Percentiles rank a stretch among this genome's conserved stretches.
Evolutionary conservation across 371 early-diverging fungal species (phyloP).

Genomic region (Entomophthora muscae): DNA sequence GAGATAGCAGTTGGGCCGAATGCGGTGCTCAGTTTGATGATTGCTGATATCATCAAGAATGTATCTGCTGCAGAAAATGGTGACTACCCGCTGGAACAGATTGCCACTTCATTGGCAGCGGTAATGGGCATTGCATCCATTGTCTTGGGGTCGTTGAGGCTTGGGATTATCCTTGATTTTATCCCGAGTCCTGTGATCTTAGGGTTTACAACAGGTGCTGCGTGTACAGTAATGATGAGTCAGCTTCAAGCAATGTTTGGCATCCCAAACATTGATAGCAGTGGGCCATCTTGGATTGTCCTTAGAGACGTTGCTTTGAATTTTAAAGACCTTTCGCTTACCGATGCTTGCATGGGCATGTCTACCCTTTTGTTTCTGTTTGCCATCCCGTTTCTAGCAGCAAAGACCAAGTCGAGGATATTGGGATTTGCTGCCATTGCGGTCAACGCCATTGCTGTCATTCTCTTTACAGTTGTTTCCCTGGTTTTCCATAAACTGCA

Average conservation of each 20-base stretch:
- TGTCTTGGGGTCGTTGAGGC: too few relatives aligned
- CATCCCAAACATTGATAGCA: conserved; percentile 33
- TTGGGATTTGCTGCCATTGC: conserved; percentile 28
- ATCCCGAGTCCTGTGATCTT: too few relatives aligned
- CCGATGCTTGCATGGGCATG: too few relatives aligned
- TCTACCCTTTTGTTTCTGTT: too few relatives aligned
- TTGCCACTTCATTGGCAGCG: background rate
- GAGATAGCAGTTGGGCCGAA: conserved; percentile 81
- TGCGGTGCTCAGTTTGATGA: too few relatives aligned
- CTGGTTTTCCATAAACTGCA: conserved; percentile 33
- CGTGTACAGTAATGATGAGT: too few relatives aligned
- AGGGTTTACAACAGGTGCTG: too few relatives aligned
- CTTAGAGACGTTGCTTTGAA: conserved; percentile 27
- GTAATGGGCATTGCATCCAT: conserved; percentile 36
- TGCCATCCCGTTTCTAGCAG: conserved; percentile 1
- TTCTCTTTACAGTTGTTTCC: too few relatives aligned
- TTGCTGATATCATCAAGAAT: too few relatives aligned
- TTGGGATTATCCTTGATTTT: too few relatives aligned
- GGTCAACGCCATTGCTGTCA: too few relatives aligned
- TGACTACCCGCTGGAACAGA: background rate
- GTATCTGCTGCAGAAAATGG: conserved; percentile 19
- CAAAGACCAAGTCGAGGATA: conserved; percentile 20
- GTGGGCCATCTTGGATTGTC: conserved; percentile 26
- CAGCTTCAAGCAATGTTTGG: conserved; percentile 56
- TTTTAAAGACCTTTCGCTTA: too few relatives aligned